phyloP scores from a whole-genome alignment of 2,329 filamentous ascomycete genomes.

The Fusarium sp. region DNA sequence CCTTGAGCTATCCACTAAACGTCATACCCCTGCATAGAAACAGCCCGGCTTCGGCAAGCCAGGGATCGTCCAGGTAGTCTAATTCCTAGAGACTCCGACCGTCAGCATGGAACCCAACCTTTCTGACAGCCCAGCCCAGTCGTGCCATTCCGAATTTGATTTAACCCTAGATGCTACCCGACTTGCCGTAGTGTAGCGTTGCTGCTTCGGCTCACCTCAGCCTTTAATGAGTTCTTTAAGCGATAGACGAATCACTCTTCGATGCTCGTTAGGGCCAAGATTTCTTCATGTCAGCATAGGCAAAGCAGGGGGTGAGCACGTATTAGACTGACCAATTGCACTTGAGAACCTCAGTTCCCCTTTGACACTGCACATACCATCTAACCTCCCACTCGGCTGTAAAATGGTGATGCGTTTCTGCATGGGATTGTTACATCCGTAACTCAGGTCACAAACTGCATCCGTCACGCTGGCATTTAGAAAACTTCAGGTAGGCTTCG shows the following conservation, averaged over 20 bases:
- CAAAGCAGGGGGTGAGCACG: conserved; percentile 1
- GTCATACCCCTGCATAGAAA: conserved; percentile 31
- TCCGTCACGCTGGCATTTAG: not conserved
- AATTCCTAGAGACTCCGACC: conserved; percentile 24
- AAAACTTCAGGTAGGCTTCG: not conserved
- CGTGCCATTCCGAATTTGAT: conserved; percentile 7
- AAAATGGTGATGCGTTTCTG: conserved; percentile 15
- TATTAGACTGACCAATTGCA: conserved; percentile 16
- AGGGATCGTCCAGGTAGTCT: conserved; percentile 19
- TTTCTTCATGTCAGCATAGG: conserved; percentile 21
- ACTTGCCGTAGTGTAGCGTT: conserved; percentile 3
- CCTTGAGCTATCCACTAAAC: conserved; percentile 36
- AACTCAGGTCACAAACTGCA: conserved; percentile 11
- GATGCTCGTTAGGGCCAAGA: not conserved
- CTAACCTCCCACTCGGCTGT: conserved; percentile 6
- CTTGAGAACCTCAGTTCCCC: not conserved
- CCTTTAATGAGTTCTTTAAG: not conserved
- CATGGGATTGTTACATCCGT: conserved; percentile 22
- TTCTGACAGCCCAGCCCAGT: conserved; percentile 19
- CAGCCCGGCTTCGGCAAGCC: conserved; percentile 11
- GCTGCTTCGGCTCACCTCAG: conserved; percentile 30
- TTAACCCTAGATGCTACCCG: not conserved
- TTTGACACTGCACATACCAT: conserved; percentile 15
- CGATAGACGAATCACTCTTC: conserved; percentile 20
- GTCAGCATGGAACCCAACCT: conserved; percentile 20